Evolutionary conservation across 768 basidiomycete species (phyloP), one percentile per base, ranked within the genome.

Genomic region (Kondoa subrosea): DNA sequence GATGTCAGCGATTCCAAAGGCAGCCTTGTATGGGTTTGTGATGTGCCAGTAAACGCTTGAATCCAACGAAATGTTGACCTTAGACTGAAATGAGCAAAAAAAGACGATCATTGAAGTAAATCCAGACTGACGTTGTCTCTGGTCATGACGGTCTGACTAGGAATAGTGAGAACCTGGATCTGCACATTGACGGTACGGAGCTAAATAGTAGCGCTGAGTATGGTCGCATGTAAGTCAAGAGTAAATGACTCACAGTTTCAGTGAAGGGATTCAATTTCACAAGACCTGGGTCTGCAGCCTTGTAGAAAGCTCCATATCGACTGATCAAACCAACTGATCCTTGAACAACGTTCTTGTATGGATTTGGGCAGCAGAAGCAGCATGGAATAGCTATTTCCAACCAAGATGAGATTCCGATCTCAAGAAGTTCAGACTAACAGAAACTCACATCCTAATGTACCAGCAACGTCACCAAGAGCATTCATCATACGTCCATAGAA

Each of bases 81-180:
- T 64, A n/a, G 21, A 67, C 62, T 29, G 57, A 60, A 27, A 73
- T 8, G 40, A 50, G 33, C n/a, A 91, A 89, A 74, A 90, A 88
- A 70, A 92, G 89, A 72, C 90, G 91, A 76, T 95, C 92, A 75
- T 95, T 95, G 80, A n/a, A n/a, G 33, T 21, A 91, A 89, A 74
- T 90, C 88, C 70, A 92, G 89, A 72, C 90, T 91, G 76, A 95
- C 92, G 74, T 95, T 95, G 80, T 95, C 91, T 67, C 89, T 85
- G 40, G 92, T 95, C 78, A 95, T 91, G 75, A 96, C 92, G 17
- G 74, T 77, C 79, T 91, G 89, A 66, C 85, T 81, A 64, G 89
- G 89, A 73, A 92, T 90, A 29, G 87, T 79, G 72, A 85, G 87
- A 73, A 96, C 91, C 77, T 93, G 91, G 71, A 97, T 93, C 78